Evolutionary conservation across 306 rosid species (phyloP), one percentile per base, ranked within the genome.

Genomic region (Prosopis cineraria): DNA sequence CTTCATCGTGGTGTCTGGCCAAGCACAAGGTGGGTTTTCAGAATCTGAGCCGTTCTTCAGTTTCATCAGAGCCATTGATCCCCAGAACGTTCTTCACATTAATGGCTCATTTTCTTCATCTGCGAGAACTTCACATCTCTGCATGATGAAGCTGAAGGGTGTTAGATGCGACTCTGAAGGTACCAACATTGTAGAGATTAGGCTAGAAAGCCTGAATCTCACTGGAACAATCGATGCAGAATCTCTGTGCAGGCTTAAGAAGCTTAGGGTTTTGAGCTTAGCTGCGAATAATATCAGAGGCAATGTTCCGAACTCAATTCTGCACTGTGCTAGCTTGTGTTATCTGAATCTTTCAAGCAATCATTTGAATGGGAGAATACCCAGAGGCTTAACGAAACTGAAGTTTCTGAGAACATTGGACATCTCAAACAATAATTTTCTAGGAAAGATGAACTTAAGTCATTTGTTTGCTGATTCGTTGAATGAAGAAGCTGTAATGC

Each of bases 21-120:
- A 19, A 67, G 8, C 43, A 8, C 9, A 6, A 84, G 78, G 83
- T 70, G 68, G 78, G 70, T 85, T 14, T 44, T 70, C 73, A 79
- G 84, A 85, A 31, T 85, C 74, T 65, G 74, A 75, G 74, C 14
- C 70, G 65, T 78, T 81, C 66, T 81, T 81, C 77, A 81, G 24
- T 65, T 81, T 85, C 59, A 19, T 85, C 24, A 78, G 65, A 17
- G 64, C 77, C 31, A 0, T 85, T 85, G 85, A 85, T 60, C 79
- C 79, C 3, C 20, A 81, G 30, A 85, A 85, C 76, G 84, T 78
- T 27, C 84, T 85, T 25, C 71, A 85, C 77, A 78, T 71, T 7
- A 11, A 56, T 69, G 86, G 37, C 0, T 70, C n/a, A n/a, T n/a
- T n/a, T n/a, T n/a, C 86, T 24, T 39, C 34, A 31, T 2, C 34